These are phyloP conservation scores for Rhynchospora pubera DNA, from an alignment of 176 grass and related monocot genomes.

Conservation along the genomic window DNA sequence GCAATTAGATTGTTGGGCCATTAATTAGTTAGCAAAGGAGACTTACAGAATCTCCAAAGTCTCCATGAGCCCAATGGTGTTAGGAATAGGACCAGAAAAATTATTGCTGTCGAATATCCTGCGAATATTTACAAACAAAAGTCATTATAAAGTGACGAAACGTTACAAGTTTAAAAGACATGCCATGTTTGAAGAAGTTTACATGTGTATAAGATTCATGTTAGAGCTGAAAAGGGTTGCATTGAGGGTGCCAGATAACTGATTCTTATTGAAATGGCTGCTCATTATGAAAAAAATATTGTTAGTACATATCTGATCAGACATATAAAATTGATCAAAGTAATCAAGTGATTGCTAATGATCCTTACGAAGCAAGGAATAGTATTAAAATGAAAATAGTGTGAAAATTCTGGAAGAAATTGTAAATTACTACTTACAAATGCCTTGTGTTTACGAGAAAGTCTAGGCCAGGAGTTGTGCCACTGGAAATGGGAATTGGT, in stretches of 20 bases:
- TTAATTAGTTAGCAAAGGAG: not conserved
- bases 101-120: conserved; percentile 75
- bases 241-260: conserved; percentile 53
- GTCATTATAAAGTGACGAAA: conserved; percentile 3
- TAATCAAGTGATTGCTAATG: not conserved
- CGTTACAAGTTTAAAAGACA: conserved; percentile 7
- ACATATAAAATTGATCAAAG: not conserved
- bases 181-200: conserved; percentile 26
- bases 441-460: conserved; percentile 43
- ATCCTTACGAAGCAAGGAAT: not conserved
- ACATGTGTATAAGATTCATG: conserved; percentile 67
- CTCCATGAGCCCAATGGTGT: conserved; percentile 35
- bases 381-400: not conserved
- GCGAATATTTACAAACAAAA: conserved; percentile 12
- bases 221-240: conserved; percentile 44
- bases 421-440: conserved; percentile 47
- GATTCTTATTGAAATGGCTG: conserved; percentile 88
- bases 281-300: conserved; percentile 22
- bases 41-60: conserved; percentile 63
- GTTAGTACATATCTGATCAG: conserved; percentile 8
- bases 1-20: not conserved
- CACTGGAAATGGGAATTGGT: conserved; percentile 50
- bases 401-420: conserved; percentile 26
- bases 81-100: conserved; percentile 58
- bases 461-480: conserved; percentile 51